A percentile compares a stretch with the other conserved stretches of the same genome.
Evolutionary conservation across 192 early-diverging fungal genomes (phyloP).

Genomic region (Linnemannia hyalina): DNA sequence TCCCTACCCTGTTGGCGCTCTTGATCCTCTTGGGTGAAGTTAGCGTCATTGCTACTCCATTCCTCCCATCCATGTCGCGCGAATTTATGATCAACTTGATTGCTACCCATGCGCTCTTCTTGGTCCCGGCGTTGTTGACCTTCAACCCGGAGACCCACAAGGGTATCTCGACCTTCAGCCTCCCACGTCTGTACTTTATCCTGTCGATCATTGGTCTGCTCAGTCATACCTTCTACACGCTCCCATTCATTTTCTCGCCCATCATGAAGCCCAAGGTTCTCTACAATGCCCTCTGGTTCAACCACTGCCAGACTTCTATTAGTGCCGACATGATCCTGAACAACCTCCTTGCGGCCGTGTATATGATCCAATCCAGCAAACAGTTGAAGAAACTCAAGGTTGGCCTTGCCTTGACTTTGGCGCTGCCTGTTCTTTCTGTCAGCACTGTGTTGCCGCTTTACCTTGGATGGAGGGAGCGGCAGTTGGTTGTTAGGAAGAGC

Average conservation of each 20-base stretch:
- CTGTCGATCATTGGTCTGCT: constrained; percentile 31
- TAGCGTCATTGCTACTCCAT: constrained; percentile 47
- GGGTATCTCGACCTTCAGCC: constrained; percentile 13
- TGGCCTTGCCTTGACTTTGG: constrained; percentile 15
- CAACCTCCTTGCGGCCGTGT: constrained; percentile 35
- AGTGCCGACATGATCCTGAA: constrained; percentile 52
- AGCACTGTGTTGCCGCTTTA: constrained; percentile 44
- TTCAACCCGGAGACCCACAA: constrained; percentile 37
- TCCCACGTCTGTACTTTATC: constrained; percentile 39
- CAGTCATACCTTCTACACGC: constrained; percentile 37
- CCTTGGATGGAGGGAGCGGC: constrained; percentile 48
- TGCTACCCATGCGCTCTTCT: constrained; percentile 41
- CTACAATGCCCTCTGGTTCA: constrained; percentile 40
- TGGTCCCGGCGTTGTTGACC: constrained; percentile 34
- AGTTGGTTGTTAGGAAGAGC: constrained; percentile 14
- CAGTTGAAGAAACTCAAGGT: constrained; percentile 34
- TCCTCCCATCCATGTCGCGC: constrained; percentile 33
- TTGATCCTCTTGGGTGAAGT: constrained; percentile 43
- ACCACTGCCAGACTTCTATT: constrained; percentile 55
- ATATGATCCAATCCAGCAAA: constrained; percentile 44
- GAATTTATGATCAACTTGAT: constrained; percentile 41
- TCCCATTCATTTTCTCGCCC: constrained; percentile 42
- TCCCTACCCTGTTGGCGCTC: constrained; percentile 27
- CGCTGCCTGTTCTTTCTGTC: constrained; percentile 43
- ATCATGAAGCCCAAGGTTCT: constrained; percentile 39